Evolutionary conservation across 2,329 filamentous ascomycete species (phyloP), one percentile per base, ranked within the genome.

Genomic region (Ophiostoma montium): DNA sequence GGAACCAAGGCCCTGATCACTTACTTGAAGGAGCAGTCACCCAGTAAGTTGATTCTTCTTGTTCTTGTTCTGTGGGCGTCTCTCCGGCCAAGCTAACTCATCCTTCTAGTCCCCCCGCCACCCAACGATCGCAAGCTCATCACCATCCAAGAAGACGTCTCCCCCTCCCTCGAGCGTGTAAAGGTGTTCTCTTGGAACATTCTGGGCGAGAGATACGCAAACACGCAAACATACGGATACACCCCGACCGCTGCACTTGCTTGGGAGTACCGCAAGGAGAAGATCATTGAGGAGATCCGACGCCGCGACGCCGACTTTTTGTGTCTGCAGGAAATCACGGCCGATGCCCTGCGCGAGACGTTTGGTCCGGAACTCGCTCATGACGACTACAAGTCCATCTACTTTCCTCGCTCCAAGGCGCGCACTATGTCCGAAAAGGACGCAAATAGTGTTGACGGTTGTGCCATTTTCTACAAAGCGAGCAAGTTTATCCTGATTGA

Each of bases 181-280:
- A 86, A 85, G 50, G 82, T 94, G 9, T 73, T 96, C 53, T 94
- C 86, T 19, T 95, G 92, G 80, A 98, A 98, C 63, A 94, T 90
- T 43, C 75, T 98, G 11, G 95, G 90, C 66, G 88, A 95, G 65
- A 86, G 88, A 60, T 94, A 92, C 58, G 89, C 89, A 5, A 95
- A 89, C 0, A 74, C 80, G 49, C 74, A 80, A 49, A 79, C 86
- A 54, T 96, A 95, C 62, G 90, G 90, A 39, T 96, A 96, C 63
- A 90, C 88, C 0, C 86, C 92, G 2, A 82, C 82, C 15, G 76
- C 76, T 49, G 87, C 87, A 9, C 71, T 98, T 21, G 72, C 78
- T 27, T 98, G 92, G 92, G 84, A 92, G 35, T 88, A 86, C 60
- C 82, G 92, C 49, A 84, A 82, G 60, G 78, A 85, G 50, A 77